These are phyloP conservation scores for Cladosporium halotolerans DNA, from an alignment of 2,329 filamentous ascomycete genomes.

Conservation along the genomic window DNA sequence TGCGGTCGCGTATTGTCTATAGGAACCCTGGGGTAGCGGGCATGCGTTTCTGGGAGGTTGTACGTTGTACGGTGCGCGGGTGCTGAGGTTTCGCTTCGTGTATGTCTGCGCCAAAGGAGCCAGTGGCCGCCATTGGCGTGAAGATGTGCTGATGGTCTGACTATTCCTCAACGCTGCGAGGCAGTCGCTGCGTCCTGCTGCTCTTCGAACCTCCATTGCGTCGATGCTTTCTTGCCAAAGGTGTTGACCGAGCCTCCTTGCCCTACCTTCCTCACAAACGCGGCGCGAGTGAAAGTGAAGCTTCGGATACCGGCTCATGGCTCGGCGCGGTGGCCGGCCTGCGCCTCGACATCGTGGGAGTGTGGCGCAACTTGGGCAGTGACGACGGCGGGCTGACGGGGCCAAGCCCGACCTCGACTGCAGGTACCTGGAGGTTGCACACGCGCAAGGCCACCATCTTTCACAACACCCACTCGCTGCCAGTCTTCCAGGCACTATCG, in stretches of 20 bases:
- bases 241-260: too few species aligned
- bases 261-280: neutral
- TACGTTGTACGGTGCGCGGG: neutral
- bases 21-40: too few species aligned
- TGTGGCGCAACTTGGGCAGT: neutral
- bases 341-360: too few species aligned
- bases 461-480: too few species aligned
- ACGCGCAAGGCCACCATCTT: too few species aligned
- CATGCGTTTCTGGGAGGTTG: too few species aligned
- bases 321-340: too few species aligned
- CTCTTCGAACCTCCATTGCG: slow-evolving; percentile 17
- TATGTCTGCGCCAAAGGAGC: neutral
- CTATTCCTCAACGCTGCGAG: neutral
- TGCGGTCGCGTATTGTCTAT: slow-evolving; percentile 25
- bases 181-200: slow-evolving; percentile 17
- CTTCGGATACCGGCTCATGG: neutral
- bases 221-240: too few species aligned
- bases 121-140: neutral
- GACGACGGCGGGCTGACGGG: neutral
- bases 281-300: neutral
- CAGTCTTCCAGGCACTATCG: too few species aligned
- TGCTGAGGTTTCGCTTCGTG: slow-evolving; percentile 2
- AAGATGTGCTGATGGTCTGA: neutral
- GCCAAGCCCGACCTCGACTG: neutral
- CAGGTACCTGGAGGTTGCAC: neutral